Evolutionary conservation across 345 rosid species (phyloP), one percentile per base, ranked within the genome.

Genomic region (Moringa oleifera): DNA sequence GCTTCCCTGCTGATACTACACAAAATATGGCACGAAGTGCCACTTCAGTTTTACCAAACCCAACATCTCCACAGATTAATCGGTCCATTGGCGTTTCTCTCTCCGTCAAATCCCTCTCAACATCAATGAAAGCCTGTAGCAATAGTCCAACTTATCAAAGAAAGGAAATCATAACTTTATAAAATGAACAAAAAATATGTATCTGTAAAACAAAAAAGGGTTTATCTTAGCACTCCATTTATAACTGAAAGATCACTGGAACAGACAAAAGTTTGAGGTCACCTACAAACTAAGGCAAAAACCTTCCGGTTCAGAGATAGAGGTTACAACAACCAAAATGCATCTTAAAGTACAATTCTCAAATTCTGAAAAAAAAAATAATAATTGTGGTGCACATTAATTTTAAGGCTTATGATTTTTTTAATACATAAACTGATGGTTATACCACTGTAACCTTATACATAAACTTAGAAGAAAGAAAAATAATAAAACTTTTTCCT

Each of bases 1-100:
- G 97, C 78, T 87, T 93, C 71, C 94, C 91, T 37, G 96, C 77
- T n/a, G 88, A 86, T 51, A 89, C 83, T 25, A 86, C 96, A 75
- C 87, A 84, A 68, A 85, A 86, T 63, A 89, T 85, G 73, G 94
- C 98, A 59, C 98, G 93, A 47, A 93, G 69, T 63, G 96, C 98
- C 73, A 90, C 98, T 77, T 93, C 97, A 36, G 98, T 90, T 79
- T 93, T 93, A 57, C 98, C 98, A 83, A 93, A 93, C 46, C 98
- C 98, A 79, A 90, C 97, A 78, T 90, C 98, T 64, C 98, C 97
- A 60, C 94, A 93, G 55, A 93, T 93, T 68, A 93, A 70, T 54
- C 98, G 76, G 73, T 93, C 98, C 98, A 88, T 93, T 63, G 98
- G 98, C 72, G 98, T 86, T 76, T 83, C 85, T 75, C 86, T 75